Evolutionary conservation across 2,329 filamentous ascomycete species (phyloP).

Genomic region (Diaporthe humulicola): DNA sequence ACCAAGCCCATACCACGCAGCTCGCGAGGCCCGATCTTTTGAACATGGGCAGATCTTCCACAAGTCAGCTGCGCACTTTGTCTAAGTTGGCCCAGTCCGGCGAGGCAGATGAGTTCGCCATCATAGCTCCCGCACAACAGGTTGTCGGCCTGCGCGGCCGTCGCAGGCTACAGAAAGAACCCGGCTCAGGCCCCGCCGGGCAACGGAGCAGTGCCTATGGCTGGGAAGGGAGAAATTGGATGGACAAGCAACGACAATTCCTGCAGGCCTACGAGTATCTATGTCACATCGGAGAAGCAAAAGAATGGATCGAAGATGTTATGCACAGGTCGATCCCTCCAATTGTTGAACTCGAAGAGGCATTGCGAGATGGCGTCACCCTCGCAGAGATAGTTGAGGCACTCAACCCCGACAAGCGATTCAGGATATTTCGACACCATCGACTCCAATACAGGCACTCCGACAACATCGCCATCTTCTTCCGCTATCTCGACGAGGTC

Average conservation of each 20-base stretch:
- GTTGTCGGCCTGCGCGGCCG: constrained; percentile 90
- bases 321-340: constrained; percentile 88
- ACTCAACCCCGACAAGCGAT: constrained; percentile 80
- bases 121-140: constrained; percentile 83
- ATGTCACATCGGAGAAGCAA: constrained; percentile 98
- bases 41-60: constrained; percentile 88
- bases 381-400: constrained; percentile 94
- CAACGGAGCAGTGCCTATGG: constrained; percentile 67
- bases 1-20: constrained; percentile 58
- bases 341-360: constrained; percentile 94
- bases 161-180: constrained; percentile 81
- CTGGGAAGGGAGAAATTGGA: constrained; percentile 93
- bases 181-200: constrained; percentile 59
- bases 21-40: constrained; percentile 81
- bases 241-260: constrained; percentile 98
- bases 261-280: constrained; percentile 98
- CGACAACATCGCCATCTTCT: constrained; percentile 98
- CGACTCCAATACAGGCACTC: constrained; percentile 95
- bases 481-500: constrained; percentile 91
- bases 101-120: constrained; percentile 83
- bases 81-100: constrained; percentile 85
- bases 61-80: constrained; percentile 87
- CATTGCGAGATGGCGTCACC: constrained; percentile 91
- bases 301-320: constrained; percentile 97
- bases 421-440: constrained; percentile 87